Conservation (phyloP, 805 yeast species). For the Debaryomyces tyrocola region DNA sequence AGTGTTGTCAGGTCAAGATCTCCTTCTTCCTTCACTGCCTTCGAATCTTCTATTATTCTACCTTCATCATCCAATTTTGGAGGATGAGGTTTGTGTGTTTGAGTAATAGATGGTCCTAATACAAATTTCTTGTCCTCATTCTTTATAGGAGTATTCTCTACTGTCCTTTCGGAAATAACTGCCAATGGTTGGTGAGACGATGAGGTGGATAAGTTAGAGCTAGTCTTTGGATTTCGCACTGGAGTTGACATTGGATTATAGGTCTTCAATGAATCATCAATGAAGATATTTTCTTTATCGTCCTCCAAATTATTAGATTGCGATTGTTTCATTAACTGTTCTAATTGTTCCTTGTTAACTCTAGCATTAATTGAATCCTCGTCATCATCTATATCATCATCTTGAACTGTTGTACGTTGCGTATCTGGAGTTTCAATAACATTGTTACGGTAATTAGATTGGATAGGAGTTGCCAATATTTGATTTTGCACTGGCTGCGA, state of each 20-base stretch:
- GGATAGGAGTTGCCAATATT: constrained; percentile 30
- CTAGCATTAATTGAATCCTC: constrained; percentile 24
- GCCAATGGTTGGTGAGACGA: constrained; percentile 26
- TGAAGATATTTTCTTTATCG: constrained; percentile 51
- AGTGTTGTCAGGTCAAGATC: constrained; percentile 20
- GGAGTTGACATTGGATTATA: constrained; percentile 34
- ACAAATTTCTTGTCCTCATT: constrained; percentile 5
- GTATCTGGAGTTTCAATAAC: constrained; percentile 44
- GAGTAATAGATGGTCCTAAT: constrained; percentile 2
- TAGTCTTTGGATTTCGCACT: constrained; percentile 13
- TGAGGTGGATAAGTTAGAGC: constrained; percentile 5
- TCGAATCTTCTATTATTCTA: constrained; percentile 13
- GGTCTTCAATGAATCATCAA: constrained; percentile 30
- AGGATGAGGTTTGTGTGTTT: constrained; percentile 29
- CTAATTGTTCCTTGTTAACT: constrained; percentile 36
- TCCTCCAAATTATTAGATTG: constrained; percentile 5
- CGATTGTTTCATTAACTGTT: constrained; percentile 19
- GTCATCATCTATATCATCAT: constrained; percentile 38
- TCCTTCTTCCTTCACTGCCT: constrained; percentile 11
- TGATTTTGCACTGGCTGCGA: constrained; percentile 6
- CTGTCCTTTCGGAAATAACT: constrained; percentile 31
- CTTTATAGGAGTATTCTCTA: constrained; percentile 26
- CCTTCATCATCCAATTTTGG: constrained; percentile 36
- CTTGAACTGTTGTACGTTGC: constrained; percentile 44
- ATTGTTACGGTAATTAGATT: constrained; percentile 14